Percentiles rank a stretch among this genome's conserved stretches.
These are phyloP conservation scores for Apiospora koreana DNA, from an alignment of 2,329 filamentous ascomycete species.

Conservation along the genomic window DNA sequence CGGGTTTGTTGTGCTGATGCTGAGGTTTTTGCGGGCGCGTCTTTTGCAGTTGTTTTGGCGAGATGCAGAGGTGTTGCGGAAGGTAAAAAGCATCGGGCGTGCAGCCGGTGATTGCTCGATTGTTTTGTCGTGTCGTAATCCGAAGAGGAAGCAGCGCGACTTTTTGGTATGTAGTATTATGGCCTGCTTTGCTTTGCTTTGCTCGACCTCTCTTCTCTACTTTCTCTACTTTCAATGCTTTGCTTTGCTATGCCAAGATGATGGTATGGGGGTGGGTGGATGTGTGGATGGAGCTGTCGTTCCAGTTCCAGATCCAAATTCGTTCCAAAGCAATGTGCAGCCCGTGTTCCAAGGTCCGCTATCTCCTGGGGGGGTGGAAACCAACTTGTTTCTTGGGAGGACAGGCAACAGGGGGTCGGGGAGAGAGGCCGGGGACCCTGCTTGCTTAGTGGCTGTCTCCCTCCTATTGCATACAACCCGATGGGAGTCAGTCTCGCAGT, in stretches of 20 bases:
- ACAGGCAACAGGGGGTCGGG: slow-evolving; percentile 7
- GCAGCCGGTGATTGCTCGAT: slow-evolving; percentile 17
- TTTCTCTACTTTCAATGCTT: background rate
- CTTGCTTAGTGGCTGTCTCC: background rate
- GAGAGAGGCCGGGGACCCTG: background rate
- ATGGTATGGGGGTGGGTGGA: slow-evolving; percentile 5
- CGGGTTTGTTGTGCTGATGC: slow-evolving; percentile 6
- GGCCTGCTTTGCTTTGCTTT: background rate
- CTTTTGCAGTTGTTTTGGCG: slow-evolving; percentile 11
- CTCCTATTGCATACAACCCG: background rate
- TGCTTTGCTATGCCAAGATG: background rate
- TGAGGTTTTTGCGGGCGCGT: slow-evolving; percentile 13
- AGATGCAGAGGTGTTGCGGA: slow-evolving; percentile 16
- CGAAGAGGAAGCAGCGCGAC: background rate
- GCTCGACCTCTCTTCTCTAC: background rate
- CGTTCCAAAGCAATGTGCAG: slow-evolving; percentile 8
- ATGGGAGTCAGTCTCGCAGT: background rate
- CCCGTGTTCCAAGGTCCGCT: slow-evolving; percentile 5
- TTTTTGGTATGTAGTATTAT: slow-evolving; percentile 5
- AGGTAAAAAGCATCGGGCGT: slow-evolving; percentile 12
- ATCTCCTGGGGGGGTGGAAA: slow-evolving; percentile 8
- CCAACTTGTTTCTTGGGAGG: slow-evolving; percentile 9
- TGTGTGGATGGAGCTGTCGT: background rate
- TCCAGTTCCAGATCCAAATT: slow-evolving; percentile 10
- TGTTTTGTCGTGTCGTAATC: slow-evolving; percentile 15